Percentiles rank a stretch among this genome's conserved stretches.
Evolutionary conservation across 2,329 filamentous ascomycete genomes (phyloP).

Genomic region (Epichloe gansuensis): DNA sequence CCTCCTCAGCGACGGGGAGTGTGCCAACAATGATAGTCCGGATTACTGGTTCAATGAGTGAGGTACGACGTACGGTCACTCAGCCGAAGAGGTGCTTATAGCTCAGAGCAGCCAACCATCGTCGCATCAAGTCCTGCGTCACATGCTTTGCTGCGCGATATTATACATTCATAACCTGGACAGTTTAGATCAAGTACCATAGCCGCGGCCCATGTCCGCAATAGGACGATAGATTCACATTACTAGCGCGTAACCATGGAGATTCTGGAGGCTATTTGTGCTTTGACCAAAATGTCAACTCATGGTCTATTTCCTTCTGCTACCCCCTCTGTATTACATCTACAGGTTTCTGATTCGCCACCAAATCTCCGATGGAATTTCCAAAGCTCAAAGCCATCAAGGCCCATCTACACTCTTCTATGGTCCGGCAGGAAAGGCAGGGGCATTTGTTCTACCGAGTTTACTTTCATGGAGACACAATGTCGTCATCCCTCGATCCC

Average conservation of each 20-base stretch:
- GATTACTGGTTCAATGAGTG: not conserved
- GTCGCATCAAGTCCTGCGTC: too few species aligned
- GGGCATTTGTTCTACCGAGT: slow-evolving; percentile 30
- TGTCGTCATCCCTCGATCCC: slow-evolving; percentile 30
- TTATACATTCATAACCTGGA: not conserved
- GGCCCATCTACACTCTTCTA: not conserved
- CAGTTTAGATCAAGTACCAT: not conserved
- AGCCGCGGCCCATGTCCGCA: not conserved
- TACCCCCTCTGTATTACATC: not conserved
- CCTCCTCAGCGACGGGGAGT: not conserved
- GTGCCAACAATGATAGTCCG: not conserved
- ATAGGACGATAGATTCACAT: not conserved
- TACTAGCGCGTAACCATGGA: not conserved
- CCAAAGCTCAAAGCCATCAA: not conserved
- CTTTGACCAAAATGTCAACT: not conserved
- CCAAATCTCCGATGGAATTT: not conserved
- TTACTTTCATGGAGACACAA: slow-evolving; percentile 29
- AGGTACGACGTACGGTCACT: not conserved
- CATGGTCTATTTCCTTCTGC: not conserved
- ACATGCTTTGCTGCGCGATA: not conserved
- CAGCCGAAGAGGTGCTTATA: not conserved
- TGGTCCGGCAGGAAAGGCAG: slow-evolving; percentile 29
- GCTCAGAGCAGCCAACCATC: not conserved
- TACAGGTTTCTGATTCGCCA: not conserved
- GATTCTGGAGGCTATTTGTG: not conserved